Evolutionary conservation across 2,329 filamentous ascomycete genomes (phyloP).

Genomic region (Sporothrix dimorphospora): DNA sequence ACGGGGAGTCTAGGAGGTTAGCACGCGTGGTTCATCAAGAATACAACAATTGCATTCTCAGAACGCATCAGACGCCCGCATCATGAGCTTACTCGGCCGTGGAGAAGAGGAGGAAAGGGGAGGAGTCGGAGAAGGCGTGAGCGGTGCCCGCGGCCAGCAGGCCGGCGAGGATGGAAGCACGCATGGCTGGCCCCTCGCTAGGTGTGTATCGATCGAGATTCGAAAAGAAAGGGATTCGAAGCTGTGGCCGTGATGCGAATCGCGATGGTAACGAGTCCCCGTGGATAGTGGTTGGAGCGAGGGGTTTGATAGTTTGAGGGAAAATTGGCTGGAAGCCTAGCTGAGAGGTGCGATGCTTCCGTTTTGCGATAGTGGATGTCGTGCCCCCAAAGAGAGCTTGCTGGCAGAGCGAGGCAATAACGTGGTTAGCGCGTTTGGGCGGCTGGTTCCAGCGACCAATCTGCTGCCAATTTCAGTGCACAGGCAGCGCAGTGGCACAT

Average conservation of each 20-base stretch:
- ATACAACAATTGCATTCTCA: neutral
- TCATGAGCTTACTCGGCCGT: conserved; percentile 71
- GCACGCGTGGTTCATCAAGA: conserved; percentile 32
- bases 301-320: conserved; percentile 24
- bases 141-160: conserved; percentile 61
- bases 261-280: conserved; percentile 1
- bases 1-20: conserved; percentile 41
- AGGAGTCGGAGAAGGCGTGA: conserved; percentile 80
- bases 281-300: neutral
- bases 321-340: conserved; percentile 24
- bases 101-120: conserved; percentile 87
- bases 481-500: neutral
- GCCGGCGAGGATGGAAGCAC: conserved; percentile 54
- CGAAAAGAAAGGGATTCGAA: neutral
- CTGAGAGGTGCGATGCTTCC: neutral
- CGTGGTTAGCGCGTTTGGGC: neutral
- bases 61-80: neutral
- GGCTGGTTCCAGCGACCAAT: conserved; percentile 14
- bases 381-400: neutral
- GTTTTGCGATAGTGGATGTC: conserved; percentile 10
- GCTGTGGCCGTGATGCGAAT: neutral
- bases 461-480: neutral
- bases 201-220: neutral
- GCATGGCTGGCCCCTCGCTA: conserved; percentile 49
- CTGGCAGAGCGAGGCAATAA: neutral